Base-by-base conservation (phyloP, 2,329 filamentous ascomycete genomes). In the Helminthosporium solani region DNA sequence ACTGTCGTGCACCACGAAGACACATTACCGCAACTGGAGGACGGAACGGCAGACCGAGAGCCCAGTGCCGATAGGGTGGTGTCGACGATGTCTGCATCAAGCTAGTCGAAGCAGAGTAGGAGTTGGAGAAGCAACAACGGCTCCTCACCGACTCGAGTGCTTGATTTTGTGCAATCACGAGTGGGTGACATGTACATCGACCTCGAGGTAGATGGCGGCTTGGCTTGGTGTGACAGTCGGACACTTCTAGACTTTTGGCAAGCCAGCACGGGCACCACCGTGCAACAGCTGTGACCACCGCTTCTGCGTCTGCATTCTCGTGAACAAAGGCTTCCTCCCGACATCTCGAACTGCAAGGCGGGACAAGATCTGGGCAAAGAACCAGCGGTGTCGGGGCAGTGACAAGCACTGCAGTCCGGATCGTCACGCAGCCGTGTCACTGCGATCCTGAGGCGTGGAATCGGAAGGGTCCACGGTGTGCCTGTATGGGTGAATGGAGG, bases 251-350 rank as follows among this genome's bases (percentile, higher is more conserved):
- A 37, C 21, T 28, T 30, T 18, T 39, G 47, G 49, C 35, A 49
- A 42, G 39, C 43, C 38, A 44, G 49, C 46, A 51, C 45, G 42
- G 39, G 42, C 38, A 44, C 49, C 46, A 51, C 45, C 44, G 63
- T 64, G 53, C 47, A 45, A 64, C 60, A 36, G 50, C 61, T 60
- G 58, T 53, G 48, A 63, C 58, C 50, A 48, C 53, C 3, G 2
- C 14, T 36, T 53, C 50, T 48, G 46, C 53, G 37, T 53, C 41
- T 44, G 60, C 44, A 44, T 63, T 62, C 55, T 66, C 63, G 63
- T 66, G 42, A 48, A 44, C 47, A 40, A 40, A 44, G 47, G 42
- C 36, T 39, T 47, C 44, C 47, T 47, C 44, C 48, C 46, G 36
- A 20, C 33, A 36, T 14, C 45, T 46, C 50, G 40, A 45, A 48